phyloP scores from a whole-genome alignment of 345 rosid species.

The Boechera stricta region DNA sequence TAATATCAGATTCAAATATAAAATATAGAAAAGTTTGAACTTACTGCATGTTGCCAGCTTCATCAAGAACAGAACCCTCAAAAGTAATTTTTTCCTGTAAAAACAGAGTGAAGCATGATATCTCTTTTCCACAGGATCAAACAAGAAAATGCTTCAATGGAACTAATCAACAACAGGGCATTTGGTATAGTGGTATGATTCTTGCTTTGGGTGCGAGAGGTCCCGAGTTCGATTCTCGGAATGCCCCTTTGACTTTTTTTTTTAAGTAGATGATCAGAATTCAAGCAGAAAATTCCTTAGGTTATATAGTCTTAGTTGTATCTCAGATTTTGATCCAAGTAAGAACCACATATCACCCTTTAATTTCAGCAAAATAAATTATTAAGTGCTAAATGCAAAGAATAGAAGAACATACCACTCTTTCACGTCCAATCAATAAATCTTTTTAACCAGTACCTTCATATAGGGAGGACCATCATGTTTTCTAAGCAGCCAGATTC shows the following conservation, averaged over 20 bases:
- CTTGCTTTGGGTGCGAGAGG: slow-evolving; percentile 89
- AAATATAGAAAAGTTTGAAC: not conserved
- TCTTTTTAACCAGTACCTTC: not conserved
- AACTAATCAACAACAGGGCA: slow-evolving; percentile 46
- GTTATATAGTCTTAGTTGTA: not conserved
- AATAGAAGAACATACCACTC: not conserved
- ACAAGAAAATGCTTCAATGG: not conserved
- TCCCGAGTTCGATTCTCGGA: slow-evolving; percentile 73
- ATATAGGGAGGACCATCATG: not conserved
- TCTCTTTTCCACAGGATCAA: not conserved
- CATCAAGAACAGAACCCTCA: not conserved
- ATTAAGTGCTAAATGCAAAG: not conserved
- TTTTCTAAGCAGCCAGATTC: slow-evolving; percentile 7
- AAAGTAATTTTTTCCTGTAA: not conserved
- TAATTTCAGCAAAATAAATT: not conserved
- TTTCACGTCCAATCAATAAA: not conserved
- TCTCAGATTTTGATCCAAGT: not conserved
- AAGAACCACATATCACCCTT: not conserved
- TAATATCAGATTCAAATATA: not conserved
- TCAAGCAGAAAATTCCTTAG: not conserved
- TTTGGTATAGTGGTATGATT: slow-evolving; percentile 76
- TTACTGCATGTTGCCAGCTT: slow-evolving; percentile 16
- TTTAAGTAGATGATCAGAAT: not conserved
- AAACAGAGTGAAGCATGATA: not conserved
- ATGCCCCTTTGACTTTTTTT: slow-evolving; percentile 38